A percentile compares a stretch with the other conserved stretches of the same genome.
These are phyloP conservation scores for grape (Vitis vinifera) DNA, from an alignment of 164 flowering plant genomes.

Conservation along the genomic window ASM3070453v1 NC_081808.1:24754001-24754500, in stretches of 20 bases:
- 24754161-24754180: conserved; percentile 98
- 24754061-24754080: not conserved
- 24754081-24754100: not conserved
- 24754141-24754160: conserved; percentile 99
- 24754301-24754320: conserved; percentile 99
- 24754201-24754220: not conserved
- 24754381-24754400: not conserved
- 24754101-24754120: conserved; percentile 1
- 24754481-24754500: no score
- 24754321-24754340: conserved; percentile 98
- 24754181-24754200: conserved; percentile 95
- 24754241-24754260: not conserved
- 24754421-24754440: not conserved
- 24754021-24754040: conserved; percentile 99
- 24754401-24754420: not conserved
- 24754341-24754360: conserved; percentile 96
- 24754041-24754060: conserved; percentile 13
- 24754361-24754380: conserved; percentile 83
- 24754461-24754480: no score
- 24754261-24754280: not conserved
- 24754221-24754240: not conserved
- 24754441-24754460: not conserved
- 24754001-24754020: conserved; percentile 99
- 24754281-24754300: conserved; percentile 58
- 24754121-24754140: conserved; percentile 19